phyloP scores from a whole-genome alignment of 768 basidiomycete genomes.

The Xerocomus brunneocitrinus region DNA sequence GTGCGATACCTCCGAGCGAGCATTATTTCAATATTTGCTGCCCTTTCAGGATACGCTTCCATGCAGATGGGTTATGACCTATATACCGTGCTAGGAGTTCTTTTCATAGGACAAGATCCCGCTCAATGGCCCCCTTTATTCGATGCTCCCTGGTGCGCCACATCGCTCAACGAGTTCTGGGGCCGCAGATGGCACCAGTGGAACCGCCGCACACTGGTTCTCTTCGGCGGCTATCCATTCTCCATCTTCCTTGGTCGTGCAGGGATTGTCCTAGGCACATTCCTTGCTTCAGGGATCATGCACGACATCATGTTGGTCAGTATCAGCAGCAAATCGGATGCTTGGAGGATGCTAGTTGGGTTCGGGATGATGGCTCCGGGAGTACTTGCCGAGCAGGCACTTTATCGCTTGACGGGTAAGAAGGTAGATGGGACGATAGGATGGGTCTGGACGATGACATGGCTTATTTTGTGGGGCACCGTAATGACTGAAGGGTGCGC shows the following conservation, averaged over 20 bases:
- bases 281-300: neutral
- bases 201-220: constrained; percentile 31
- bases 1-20: constrained; percentile 36
- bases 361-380: constrained; percentile 56
- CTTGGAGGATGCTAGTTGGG: constrained; percentile 39
- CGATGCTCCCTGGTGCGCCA: constrained; percentile 32
- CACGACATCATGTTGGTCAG: neutral
- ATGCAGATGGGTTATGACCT: constrained; percentile 36
- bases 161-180: constrained; percentile 38
- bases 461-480: neutral
- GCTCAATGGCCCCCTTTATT: constrained; percentile 33
- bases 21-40: constrained; percentile 38
- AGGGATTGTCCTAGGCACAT: neutral
- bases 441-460: neutral
- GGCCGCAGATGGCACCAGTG: constrained; percentile 37
- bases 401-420: neutral
- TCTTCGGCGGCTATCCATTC: constrained; percentile 3
- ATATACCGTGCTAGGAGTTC: constrained; percentile 19
- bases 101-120: constrained; percentile 27
- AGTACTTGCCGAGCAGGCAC: constrained; percentile 12
- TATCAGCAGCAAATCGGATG: constrained; percentile 39
- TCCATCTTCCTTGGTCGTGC: neutral
- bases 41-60: constrained; percentile 42
- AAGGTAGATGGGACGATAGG: neutral
- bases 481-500: neutral